Base-by-base conservation (phyloP, 192 early-diverging fungal species). In the Backusella sp. region DNA sequence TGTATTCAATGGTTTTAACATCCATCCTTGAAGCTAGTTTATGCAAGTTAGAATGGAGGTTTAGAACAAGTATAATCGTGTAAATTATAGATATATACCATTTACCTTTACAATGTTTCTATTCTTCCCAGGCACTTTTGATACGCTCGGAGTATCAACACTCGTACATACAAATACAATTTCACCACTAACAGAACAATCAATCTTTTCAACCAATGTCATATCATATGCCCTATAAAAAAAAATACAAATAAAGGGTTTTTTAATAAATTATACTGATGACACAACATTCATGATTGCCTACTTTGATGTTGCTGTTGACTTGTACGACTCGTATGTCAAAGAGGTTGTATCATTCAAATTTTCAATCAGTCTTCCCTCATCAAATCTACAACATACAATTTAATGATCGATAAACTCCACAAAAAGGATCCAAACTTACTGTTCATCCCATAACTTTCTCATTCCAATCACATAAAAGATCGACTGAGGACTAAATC, bases 401-500 rank as follows among this genome's bases (percentile, higher is more conserved):
- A 32, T 46, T 44, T 44, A 9, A 21, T 19, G 11, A 34, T 66
- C 0, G 3, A 19, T 21, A 52, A 23, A 32, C 7, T 6, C 5
- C 4, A 62, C 15, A 37, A 53, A 8, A 66, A 11, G 0, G 7
- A n/a, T n/a, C 75, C 71, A 0, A 34, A 76, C 74, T 73, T 77
- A 83, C 82, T 69, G 72, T 56, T 84, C 82, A 73, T 88, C 87
- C 87, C 87, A 88, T 6, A 88, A 77, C 65, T 86, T 88, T 66
- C 87, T 77, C 70, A 86, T 86, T 15, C 85, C 84, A 62, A 88
- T 83, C 2, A 88, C 84, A 6, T 84, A 82, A 75, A 88, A 88
- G 14, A 88, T 76, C 3, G 86, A 71, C 35, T 85, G 84, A 7
- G 87, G 85, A 9, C 73, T 74, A 66, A 82, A 86, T 0, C 84